phyloP scores from a whole-genome alignment of 345 rosid genomes.

The Eucalyptus sideroxylon region DNA sequence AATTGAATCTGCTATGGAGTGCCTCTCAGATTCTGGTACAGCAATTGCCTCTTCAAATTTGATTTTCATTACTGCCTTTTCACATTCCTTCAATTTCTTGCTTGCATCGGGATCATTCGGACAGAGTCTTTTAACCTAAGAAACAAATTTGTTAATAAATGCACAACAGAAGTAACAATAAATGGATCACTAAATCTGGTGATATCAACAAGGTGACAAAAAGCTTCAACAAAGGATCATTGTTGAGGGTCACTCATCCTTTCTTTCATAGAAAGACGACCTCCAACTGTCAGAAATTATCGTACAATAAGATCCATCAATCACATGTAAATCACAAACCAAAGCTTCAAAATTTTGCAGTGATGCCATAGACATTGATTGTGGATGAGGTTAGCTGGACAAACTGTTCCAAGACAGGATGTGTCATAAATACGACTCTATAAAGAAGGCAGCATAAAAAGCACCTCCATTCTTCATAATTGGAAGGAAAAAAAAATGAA shows the following conservation, averaged over 20 bases:
- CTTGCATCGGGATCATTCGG: constrained; percentile 97
- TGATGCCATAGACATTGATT: neutral
- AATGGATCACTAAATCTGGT: neutral
- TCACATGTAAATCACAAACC: neutral
- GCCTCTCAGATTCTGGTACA: constrained; percentile 60
- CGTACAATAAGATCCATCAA: neutral
- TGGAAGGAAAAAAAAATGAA: neutral
- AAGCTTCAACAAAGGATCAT: neutral
- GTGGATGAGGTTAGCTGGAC: neutral
- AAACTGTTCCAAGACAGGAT: neutral
- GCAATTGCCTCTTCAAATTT: constrained; percentile 98
- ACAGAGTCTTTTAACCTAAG: constrained; percentile 65
- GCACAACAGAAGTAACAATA: neutral
- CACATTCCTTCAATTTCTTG: constrained; percentile 84
- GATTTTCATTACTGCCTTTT: constrained; percentile 86
- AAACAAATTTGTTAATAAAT: neutral
- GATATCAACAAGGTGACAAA: neutral
- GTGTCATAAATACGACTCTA: neutral
- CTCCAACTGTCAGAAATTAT: neutral
- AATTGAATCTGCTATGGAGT: constrained; percentile 72
- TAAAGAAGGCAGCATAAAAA: neutral
- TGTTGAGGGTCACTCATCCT: neutral
- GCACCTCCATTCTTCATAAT: neutral
- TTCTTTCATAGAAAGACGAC: neutral
- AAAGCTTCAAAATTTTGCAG: neutral